A percentile compares a stretch with the other conserved stretches of the same genome.
Conservation (phyloP, 1,284 basidiomycete species). For the Hypsizygus ulmarius region DNA sequence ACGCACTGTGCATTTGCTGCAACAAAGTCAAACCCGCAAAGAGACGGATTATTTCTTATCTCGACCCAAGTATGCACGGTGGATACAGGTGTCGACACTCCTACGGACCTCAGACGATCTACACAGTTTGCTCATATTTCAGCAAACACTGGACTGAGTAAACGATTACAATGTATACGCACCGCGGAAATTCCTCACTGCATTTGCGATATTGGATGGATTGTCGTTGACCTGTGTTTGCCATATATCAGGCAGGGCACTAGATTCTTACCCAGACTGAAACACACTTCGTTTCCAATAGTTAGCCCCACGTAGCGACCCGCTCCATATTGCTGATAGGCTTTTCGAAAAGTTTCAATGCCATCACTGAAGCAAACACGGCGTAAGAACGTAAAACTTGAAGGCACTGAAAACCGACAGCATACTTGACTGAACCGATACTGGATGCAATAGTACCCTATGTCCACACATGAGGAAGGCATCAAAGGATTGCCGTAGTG, state of each 20-base stretch:
- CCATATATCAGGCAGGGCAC: no score
- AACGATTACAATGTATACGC: neutral
- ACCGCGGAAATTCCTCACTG: constrained; percentile 9
- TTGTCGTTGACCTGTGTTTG: constrained; percentile 6
- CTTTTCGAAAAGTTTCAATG: constrained; percentile 27
- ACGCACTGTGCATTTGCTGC: constrained; percentile 37
- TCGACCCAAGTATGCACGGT: constrained; percentile 35
- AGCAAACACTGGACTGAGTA: neutral
- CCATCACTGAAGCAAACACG: constrained; percentile 24
- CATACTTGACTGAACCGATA: constrained; percentile 3
- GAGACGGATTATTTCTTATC: constrained; percentile 26
- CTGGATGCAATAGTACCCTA: constrained; percentile 26
- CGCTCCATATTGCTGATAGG: constrained; percentile 26
- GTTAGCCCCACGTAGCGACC: constrained; percentile 29
- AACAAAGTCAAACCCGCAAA: constrained; percentile 33
- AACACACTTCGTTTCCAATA: constrained; percentile 33
- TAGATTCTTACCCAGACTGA: neutral
- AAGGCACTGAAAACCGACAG: neutral
- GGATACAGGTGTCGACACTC: constrained; percentile 31
- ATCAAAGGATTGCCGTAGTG: neutral
- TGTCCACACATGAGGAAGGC: neutral
- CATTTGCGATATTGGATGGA: constrained; percentile 1
- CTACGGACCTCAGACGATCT: constrained; percentile 30
- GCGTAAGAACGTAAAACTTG: neutral
- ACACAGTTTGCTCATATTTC: neutral